Evolutionary conservation across 2,329 filamentous ascomycete genomes (phyloP), one percentile per base, ranked within the genome.

Genomic region (Ramularia endophylla): DNA sequence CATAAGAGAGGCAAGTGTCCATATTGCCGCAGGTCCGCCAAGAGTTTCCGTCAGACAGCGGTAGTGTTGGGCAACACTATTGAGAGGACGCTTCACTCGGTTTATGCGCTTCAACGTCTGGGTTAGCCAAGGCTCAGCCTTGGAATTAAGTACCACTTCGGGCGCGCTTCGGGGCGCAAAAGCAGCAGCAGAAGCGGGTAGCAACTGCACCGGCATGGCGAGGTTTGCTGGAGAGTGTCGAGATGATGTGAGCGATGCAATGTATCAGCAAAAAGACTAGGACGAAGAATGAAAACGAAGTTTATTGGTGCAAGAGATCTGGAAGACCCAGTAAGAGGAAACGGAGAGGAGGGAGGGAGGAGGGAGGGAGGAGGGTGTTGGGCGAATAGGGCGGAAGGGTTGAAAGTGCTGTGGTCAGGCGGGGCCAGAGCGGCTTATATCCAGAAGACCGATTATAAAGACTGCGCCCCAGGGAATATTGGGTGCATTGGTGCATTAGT

Each of bases 31-130:
- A 46, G 82, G 67, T 40, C 85, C 89, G 29, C 90, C 95, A 40
- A 98, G 74, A 0, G 85, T 94, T 73, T 97, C 92, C 43, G 89
- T 94, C 58, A 98, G 78, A 69, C 90, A 97, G 74, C 87, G 80
- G 57, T 89, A 88, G 71, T 97, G 92, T 66, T 98, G 92, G 43
- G 87, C 83, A 36, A 95, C 86, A 66, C 86, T 95, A 77, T 98
- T 98, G 67, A 97, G 78, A 47, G 92, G 90, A 57, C 92, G 85
- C 78, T 97, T 98, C 59, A 95, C 81, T 55, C 85, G 80, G 75
- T 95, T 97, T 71, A 95, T 88, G 65, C 92, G 83, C 77, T 97
- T 97, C 59, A 98, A 75, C 8, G 89, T 95, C 63, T 89, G 86
- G 27, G 92, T 98, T 67, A 97, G 77, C 22, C 92, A 98, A 46